Percentiles rank a stretch among this genome's conserved stretches.
Evolutionary conservation across 75 land plant species (phyloP).

Genomic region (Adiantum capillusveneris): DNA sequence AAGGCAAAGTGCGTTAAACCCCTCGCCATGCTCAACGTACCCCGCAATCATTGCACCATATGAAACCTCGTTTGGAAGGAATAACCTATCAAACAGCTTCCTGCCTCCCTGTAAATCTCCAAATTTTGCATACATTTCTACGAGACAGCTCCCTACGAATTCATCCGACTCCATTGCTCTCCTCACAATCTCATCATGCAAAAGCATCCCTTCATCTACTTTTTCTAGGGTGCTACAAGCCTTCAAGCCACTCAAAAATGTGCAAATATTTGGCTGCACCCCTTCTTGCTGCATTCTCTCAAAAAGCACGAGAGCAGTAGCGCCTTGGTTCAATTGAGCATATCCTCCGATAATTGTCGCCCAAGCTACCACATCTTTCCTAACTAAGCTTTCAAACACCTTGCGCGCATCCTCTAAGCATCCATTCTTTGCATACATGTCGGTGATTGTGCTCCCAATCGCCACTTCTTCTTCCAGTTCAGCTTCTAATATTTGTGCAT

Average conservation of each 20-base stretch:
- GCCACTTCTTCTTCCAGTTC: slow-evolving; percentile 16
- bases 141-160: slow-evolving; percentile 39
- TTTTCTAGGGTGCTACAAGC: slow-evolving; percentile 11
- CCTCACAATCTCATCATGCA: slow-evolving; percentile 38
- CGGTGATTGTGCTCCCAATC: slow-evolving; percentile 21
- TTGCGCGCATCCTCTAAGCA: slow-evolving; percentile 3
- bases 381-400: slow-evolving; percentile 13
- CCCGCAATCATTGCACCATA: slow-evolving; percentile 11
- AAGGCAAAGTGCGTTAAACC: background rate
- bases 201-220: slow-evolving; percentile 37
- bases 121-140: slow-evolving; percentile 59
- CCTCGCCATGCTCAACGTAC: slow-evolving; percentile 14
- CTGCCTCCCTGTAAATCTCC: slow-evolving; percentile 33
- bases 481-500: slow-evolving; percentile 15
- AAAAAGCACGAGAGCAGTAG: slow-evolving; percentile 35
- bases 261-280: slow-evolving; percentile 23
- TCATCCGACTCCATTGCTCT: slow-evolving; percentile 36
- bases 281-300: slow-evolving; percentile 31
- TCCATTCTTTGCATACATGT: slow-evolving; percentile 31
- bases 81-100: background rate
- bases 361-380: slow-evolving; percentile 43
- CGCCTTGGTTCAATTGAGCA: slow-evolving; percentile 16
- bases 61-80: slow-evolving; percentile 1
- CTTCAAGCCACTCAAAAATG: background rate
- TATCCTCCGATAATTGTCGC: slow-evolving; percentile 44